Percentiles rank a stretch among this genome's conserved stretches.
phyloP scores from a whole-genome alignment of 495 filamentous ascomycete species.

The Saxophila tyrrhenica region DNA sequence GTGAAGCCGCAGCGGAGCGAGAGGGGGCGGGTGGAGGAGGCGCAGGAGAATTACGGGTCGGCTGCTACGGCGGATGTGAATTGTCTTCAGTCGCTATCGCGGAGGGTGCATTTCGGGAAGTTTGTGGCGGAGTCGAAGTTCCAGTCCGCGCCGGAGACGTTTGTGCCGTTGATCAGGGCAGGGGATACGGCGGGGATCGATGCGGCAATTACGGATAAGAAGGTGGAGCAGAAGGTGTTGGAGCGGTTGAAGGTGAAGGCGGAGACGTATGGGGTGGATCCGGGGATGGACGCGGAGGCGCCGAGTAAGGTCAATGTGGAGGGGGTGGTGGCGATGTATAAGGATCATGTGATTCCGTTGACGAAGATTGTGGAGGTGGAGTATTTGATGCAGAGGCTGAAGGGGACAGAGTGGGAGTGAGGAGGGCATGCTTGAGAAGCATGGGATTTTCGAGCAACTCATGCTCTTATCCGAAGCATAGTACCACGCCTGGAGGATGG shows the following conservation, averaged over 20 bases:
- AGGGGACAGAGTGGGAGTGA: conserved; percentile 53
- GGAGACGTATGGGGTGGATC: conserved; percentile 89
- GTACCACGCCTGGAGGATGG: no score
- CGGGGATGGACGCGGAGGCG: conserved; percentile 47
- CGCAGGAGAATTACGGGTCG: conserved; percentile 90
- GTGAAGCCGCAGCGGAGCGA: conserved; percentile 59
- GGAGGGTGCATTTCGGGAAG: conserved; percentile 95
- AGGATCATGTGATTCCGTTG: conserved; percentile 87
- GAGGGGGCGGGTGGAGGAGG: conserved; percentile 50
- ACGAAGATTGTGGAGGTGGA: conserved; percentile 97
- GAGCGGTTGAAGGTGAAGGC: conserved; percentile 83
- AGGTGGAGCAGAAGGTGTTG: conserved; percentile 85
- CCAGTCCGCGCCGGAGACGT: conserved; percentile 64
- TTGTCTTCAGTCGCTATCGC: conserved; percentile 81
- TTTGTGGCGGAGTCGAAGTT: conserved; percentile 99
- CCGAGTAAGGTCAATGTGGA: conserved; percentile 78
- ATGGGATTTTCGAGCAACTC: no score
- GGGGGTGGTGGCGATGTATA: conserved; percentile 86
- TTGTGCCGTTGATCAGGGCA: conserved; percentile 66
- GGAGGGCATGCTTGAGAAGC: not conserved
- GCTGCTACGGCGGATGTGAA: conserved; percentile 83
- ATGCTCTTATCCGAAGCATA: no score
- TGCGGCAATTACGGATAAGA: conserved; percentile 77
- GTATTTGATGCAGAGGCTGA: conserved; percentile 88
- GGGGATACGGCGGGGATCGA: conserved; percentile 71